A percentile compares a stretch with the other conserved stretches of the same genome.
These are phyloP conservation scores for Aspergillus indologenus DNA, from an alignment of 495 filamentous ascomycete genomes.

Conservation along the genomic window DNA sequence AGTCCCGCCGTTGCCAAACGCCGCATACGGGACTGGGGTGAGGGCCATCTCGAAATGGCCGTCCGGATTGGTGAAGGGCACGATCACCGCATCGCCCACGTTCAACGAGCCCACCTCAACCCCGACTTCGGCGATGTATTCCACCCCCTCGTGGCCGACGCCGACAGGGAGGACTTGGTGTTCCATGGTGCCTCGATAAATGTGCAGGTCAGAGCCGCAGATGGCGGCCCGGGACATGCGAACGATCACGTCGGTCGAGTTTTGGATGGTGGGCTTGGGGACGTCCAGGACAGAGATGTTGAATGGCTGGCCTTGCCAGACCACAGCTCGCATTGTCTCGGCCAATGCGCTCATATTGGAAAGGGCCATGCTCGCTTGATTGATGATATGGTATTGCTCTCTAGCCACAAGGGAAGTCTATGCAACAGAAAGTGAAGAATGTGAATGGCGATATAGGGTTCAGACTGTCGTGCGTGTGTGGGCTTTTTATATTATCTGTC, in stretches of 20 bases:
- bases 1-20: too few species aligned
- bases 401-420: too few species aligned
- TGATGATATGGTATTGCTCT: too few species aligned
- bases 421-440: too few species aligned
- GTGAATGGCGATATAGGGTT: too few species aligned
- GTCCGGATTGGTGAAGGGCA: slow-evolving; percentile 12
- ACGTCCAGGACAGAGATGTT: slow-evolving; percentile 14
- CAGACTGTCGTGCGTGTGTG: too few species aligned
- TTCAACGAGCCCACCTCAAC: slow-evolving; percentile 18
- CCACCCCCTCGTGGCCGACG: slow-evolving; percentile 35
- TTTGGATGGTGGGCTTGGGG: slow-evolving; percentile 11
- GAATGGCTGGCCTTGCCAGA: slow-evolving; percentile 11
- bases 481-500: too few species aligned
- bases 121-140: slow-evolving; percentile 27
- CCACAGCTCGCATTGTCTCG: slow-evolving; percentile 18
- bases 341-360: too few species aligned
- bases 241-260: slow-evolving; percentile 18
- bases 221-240: slow-evolving; percentile 24
- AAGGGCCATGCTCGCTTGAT: too few species aligned
- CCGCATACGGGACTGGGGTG: too few species aligned
- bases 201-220: slow-evolving; percentile 31
- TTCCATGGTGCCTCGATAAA: slow-evolving; percentile 18
- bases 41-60: slow-evolving; percentile 7
- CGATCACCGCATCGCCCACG: slow-evolving; percentile 30
- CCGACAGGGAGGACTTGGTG: slow-evolving; percentile 11